Evolutionary conservation across 169 alveolate species (phyloP).

Genomic region (Plasmodium relictum): DNA sequence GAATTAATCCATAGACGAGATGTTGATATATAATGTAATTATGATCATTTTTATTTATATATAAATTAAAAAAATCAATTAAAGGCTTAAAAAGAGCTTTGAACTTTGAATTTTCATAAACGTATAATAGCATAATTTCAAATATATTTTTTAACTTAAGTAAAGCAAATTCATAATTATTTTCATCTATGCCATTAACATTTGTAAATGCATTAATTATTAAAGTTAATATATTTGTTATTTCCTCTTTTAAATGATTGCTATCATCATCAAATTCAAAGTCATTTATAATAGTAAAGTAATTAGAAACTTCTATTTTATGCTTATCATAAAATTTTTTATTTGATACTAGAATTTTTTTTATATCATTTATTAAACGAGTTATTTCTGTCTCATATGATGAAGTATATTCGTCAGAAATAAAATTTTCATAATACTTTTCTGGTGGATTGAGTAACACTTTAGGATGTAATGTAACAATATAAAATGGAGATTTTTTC

Average conservation of each 20-base stretch:
- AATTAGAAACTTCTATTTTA: conserved; percentile 28
- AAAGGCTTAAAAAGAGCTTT: conserved; percentile 37
- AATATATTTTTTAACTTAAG: conserved; percentile 28
- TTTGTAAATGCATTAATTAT: conserved; percentile 28
- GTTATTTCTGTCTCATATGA: conserved; percentile 42
- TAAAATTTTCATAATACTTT: conserved; percentile 20
- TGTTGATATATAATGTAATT: conserved; percentile 43
- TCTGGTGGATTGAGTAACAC: conserved; percentile 49
- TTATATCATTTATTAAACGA: conserved; percentile 43
- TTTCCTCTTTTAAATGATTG: neutral
- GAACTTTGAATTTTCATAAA: conserved; percentile 49
- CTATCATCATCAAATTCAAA: conserved; percentile 53
- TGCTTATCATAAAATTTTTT: conserved; percentile 28
- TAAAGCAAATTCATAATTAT: conserved; percentile 41
- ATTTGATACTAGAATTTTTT: conserved; percentile 29
- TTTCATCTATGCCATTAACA: conserved; percentile 21
- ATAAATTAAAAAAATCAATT: conserved; percentile 46
- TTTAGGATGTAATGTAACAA: conserved; percentile 41
- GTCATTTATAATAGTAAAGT: conserved; percentile 53
- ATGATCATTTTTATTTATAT: conserved; percentile 37
- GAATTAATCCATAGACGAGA: conserved; percentile 42
- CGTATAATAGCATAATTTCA: conserved; percentile 28
- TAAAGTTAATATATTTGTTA: conserved; percentile 2
- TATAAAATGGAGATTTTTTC: conserved; percentile 63
- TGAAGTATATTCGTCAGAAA: conserved; percentile 55